Evolutionary conservation across 73 alveolate species (phyloP).

Genomic region (Blepharisma japonicum): DNA sequence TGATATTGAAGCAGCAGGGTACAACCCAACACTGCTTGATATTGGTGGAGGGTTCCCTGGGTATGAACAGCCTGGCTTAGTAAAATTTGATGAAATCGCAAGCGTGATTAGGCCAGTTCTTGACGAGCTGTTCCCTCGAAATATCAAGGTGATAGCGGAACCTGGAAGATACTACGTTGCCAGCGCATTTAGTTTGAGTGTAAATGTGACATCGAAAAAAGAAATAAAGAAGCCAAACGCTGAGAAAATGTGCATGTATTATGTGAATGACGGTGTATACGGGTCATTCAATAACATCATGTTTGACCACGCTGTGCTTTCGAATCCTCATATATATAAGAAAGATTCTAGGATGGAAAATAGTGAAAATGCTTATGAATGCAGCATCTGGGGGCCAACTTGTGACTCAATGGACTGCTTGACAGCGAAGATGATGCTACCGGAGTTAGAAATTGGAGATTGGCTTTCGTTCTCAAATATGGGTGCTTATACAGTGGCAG

Average conservation of each 20-base stretch:
- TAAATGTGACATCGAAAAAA: not conserved
- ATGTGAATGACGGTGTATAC: conserved; percentile 26
- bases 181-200: not conserved
- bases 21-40: not conserved
- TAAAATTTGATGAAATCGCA: conserved; percentile 4
- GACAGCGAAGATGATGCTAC: not conserved
- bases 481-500: conserved; percentile 35
- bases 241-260: not conserved
- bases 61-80: conserved; percentile 1
- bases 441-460: conserved; percentile 34
- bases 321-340: not conserved
- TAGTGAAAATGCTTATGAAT: not conserved
- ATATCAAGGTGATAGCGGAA: not conserved
- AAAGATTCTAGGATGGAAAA: not conserved
- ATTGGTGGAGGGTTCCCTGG: conserved; percentile 33
- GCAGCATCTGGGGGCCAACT: conserved; percentile 34
- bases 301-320: conserved; percentile 9
- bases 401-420: conserved; percentile 32
- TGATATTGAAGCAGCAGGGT: not conserved
- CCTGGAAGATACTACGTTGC: conserved; percentile 27
- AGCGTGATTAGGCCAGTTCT: not conserved
- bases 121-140: conserved; percentile 25
- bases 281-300: not conserved
- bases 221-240: not conserved
- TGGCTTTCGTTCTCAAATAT: conserved; percentile 23